Percentiles rank a stretch among this genome's conserved stretches.
Evolutionary conservation across 768 basidiomycete species (phyloP).

Genomic region (Neoboletus brunneissimus): DNA sequence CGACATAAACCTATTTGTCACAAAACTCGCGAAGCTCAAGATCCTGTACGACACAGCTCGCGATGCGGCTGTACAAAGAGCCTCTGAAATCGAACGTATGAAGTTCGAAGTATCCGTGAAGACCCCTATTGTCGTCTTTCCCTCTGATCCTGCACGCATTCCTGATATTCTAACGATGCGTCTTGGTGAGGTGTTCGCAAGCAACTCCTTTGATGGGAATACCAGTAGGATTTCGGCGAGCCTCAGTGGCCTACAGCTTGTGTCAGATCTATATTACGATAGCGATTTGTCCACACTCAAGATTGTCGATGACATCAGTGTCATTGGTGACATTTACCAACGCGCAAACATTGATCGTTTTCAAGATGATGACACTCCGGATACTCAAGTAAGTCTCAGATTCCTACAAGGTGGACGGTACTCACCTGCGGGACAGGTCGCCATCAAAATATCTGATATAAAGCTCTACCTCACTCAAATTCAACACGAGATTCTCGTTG

Average conservation of each 20-base stretch:
- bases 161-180: conserved; percentile 73
- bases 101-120: conserved; percentile 88
- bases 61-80: conserved; percentile 86
- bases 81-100: conserved; percentile 93
- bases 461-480: conserved; percentile 78
- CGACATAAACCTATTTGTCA: conserved; percentile 77
- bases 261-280: conserved; percentile 60
- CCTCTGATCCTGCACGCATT: conserved; percentile 58
- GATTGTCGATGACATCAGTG: conserved; percentile 88
- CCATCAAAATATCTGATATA: conserved; percentile 76
- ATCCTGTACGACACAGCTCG: conserved; percentile 93
- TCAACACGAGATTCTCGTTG: conserved; percentile 74
- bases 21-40: conserved; percentile 87
- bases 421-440: conserved; percentile 45
- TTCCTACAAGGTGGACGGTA: background rate
- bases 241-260: conserved; percentile 78
- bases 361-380: conserved; percentile 56
- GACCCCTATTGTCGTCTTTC: conserved; percentile 90
- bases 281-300: conserved; percentile 58
- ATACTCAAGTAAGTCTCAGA: conserved; percentile 59
- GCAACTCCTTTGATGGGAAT: conserved; percentile 62
- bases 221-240: conserved; percentile 67
- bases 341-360: conserved; percentile 50
- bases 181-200: conserved; percentile 85
- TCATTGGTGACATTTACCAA: conserved; percentile 69